Evolutionary conservation across 148 eudicot species (phyloP).

Genomic region (Selenicereus undatus): DNA sequence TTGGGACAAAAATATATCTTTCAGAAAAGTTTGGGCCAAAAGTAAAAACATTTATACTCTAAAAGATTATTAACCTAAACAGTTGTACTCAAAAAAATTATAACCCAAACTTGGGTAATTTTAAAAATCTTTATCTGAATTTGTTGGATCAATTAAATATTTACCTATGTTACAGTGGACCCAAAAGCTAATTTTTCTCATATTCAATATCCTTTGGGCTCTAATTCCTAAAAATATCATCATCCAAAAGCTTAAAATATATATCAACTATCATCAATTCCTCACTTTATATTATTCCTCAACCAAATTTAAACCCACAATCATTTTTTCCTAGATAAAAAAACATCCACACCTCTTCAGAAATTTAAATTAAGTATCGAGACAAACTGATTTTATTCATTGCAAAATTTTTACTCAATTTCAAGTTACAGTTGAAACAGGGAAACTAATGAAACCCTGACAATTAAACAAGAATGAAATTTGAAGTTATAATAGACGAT

Average conservation of each 20-base stretch:
- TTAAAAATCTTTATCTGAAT: no score
- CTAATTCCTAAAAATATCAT: not conserved
- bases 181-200: no score
- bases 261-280: not conserved
- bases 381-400: not conserved
- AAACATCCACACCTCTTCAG: not conserved
- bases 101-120: no score
- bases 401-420: not conserved
- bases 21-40: no score
- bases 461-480: not conserved
- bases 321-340: not conserved
- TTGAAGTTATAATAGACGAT: not conserved
- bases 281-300: no score
- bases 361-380: not conserved
- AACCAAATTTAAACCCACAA: not conserved
- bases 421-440: not conserved
- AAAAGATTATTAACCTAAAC: no score
- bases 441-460: not conserved
- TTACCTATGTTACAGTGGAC: no score
- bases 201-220: no score
- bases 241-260: not conserved
- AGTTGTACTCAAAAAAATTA: no score
- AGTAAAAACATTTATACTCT: no score
- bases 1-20: no score
- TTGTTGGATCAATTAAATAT: no score